These are phyloP conservation scores for Thinopyrum elongatum DNA, from an alignment of 176 grass and related monocot species.

Conservation along the genomic window DNA sequence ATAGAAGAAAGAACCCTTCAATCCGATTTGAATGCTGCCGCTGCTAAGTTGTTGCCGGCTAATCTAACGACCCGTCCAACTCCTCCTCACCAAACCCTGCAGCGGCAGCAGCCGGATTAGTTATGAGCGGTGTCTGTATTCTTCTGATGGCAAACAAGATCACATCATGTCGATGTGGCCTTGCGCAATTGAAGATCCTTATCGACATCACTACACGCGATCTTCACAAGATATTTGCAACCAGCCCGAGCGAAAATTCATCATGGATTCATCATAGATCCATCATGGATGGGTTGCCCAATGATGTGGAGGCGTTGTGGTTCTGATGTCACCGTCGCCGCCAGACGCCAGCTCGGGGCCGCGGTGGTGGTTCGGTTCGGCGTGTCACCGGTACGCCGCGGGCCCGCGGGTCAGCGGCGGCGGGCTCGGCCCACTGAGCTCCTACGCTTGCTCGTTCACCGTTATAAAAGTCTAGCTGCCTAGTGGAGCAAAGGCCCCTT, in stretches of 20 bases:
- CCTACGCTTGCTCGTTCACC: not conserved
- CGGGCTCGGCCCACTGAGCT: not conserved
- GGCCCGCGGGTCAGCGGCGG: slow-evolving; percentile 16
- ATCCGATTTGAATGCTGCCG: slow-evolving; percentile 23
- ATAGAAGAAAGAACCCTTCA: not conserved
- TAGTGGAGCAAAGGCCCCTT: not conserved
- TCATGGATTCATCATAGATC: not conserved
- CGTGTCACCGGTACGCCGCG: not conserved
- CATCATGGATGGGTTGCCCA: not conserved
- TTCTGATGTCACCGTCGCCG: slow-evolving; percentile 35
- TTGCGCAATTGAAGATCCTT: not conserved
- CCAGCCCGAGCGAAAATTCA: not conserved
- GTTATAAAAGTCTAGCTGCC: slow-evolving; percentile 37
- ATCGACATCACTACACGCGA: not conserved
- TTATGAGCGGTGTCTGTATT: not conserved
- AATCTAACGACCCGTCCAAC: not conserved
- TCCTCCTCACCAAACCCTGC: slow-evolving; percentile 12
- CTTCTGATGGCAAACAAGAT: not conserved
- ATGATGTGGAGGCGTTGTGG: slow-evolving; percentile 13
- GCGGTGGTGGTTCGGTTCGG: not conserved
- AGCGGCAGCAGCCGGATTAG: not conserved
- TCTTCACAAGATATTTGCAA: not conserved
- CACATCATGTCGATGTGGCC: not conserved
- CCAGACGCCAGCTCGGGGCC: not conserved
- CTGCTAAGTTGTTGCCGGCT: not conserved